phyloP scores from a whole-genome alignment of 2,329 filamentous ascomycete genomes.

The Sporothrix pallida region DNA sequence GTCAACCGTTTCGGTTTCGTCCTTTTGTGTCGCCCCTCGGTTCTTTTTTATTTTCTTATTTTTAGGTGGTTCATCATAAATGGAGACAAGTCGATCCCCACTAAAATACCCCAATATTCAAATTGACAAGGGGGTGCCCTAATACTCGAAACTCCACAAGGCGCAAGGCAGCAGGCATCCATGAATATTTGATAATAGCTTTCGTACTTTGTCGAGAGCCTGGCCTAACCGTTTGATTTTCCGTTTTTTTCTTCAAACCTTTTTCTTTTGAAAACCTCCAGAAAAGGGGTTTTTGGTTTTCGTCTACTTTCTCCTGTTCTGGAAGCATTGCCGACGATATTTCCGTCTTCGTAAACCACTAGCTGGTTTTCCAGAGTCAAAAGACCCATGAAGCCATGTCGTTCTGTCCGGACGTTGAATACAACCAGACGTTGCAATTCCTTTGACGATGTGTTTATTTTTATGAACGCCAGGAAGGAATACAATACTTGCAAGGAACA shows the following conservation, averaged over 20 bases:
- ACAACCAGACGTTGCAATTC: neutral
- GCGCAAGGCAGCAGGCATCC: conserved; percentile 33
- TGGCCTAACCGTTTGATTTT: neutral
- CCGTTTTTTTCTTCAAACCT: neutral
- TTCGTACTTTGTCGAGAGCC: neutral
- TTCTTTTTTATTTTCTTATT: neutral
- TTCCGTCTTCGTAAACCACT: neutral
- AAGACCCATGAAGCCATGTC: neutral
- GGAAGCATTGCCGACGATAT: neutral
- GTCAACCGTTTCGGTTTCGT: neutral
- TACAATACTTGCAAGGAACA: neutral
- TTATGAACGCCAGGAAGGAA: neutral
- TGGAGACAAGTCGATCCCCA: neutral
- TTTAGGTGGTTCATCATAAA: neutral
- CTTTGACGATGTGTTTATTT: neutral
- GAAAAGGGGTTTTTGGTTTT: neutral
- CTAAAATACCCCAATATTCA: neutral
- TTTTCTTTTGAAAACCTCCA: neutral
- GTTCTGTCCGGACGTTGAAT: neutral
- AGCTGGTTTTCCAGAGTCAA: no score
- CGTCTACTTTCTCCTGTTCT: neutral
- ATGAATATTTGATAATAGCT: neutral
- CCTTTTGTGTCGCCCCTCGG: neutral
- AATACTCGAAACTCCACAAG: conserved; percentile 5
- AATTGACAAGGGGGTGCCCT: neutral